Evolutionary conservation across 352 stramenopile genomes (phyloP).

Genomic region (Phytophthora podocarpi): DNA sequence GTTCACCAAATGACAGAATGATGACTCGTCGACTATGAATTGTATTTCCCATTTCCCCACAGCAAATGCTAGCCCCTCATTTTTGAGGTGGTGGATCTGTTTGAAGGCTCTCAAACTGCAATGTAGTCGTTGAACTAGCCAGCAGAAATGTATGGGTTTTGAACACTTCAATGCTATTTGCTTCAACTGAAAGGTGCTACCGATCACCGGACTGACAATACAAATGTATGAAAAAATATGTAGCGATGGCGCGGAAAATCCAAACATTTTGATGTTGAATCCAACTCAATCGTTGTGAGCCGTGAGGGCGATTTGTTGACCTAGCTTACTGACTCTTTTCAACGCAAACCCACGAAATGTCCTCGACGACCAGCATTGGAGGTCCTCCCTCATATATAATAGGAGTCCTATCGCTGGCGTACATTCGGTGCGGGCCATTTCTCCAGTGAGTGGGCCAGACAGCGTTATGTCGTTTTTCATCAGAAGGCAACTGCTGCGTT

Average conservation of each 20-base stretch:
- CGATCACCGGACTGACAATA: slow-evolving; percentile 27
- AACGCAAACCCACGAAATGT: background rate
- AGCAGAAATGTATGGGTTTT: slow-evolving; percentile 13
- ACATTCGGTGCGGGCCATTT: slow-evolving; percentile 14
- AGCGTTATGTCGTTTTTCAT: slow-evolving; percentile 11
- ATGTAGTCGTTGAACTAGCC: slow-evolving; percentile 15
- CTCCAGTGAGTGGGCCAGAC: slow-evolving; percentile 7
- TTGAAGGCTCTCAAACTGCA: background rate
- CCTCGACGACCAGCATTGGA: slow-evolving; percentile 8
- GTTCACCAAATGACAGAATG: no score
- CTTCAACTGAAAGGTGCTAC: slow-evolving; percentile 28
- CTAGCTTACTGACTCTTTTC: slow-evolving; percentile 2
- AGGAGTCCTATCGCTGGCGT: background rate
- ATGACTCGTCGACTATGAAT: no score
- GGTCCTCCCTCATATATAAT: background rate
- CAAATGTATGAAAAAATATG: slow-evolving; percentile 11
- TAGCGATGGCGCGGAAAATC: background rate
- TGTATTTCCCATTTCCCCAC: no score
- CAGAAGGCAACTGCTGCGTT: background rate
- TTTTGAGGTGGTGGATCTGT: slow-evolving; percentile 5
- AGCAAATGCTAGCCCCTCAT: background rate
- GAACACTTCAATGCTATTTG: slow-evolving; percentile 25
- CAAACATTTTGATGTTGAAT: slow-evolving; percentile 6
- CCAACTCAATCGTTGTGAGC: background rate
- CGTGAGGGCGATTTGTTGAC: slow-evolving; percentile 8